Evolutionary conservation across 1,284 basidiomycete species (phyloP), one percentile per base, ranked within the genome.

Genomic region (Moesziomyces parantarcticus): DNA sequence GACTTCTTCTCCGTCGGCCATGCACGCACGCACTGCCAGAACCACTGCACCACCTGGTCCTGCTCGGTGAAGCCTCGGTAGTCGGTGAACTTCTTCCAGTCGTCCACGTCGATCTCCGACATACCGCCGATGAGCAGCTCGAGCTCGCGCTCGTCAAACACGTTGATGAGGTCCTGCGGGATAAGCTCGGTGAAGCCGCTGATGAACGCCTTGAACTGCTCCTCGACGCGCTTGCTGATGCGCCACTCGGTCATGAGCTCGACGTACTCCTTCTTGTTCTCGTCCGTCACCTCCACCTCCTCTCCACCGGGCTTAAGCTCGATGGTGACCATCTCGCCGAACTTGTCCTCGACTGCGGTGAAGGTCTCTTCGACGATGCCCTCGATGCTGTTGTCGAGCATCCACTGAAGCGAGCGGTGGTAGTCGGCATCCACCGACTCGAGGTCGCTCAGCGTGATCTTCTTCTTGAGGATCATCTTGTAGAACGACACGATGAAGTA

Each of bases 401-500:
- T 99, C 97, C 97, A 99, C 45, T 90, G 90, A 75, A 99, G 85
- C 71, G 94, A 94, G 50, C 95, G 89, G 85, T 94, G 91, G 64
- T 98, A 86, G 76, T 83, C 81, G 11, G 82, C 81, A 50, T 83
- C 82, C 42, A 83, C 81, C 52, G 72, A 73, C 67, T 83, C 82
- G 47, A 83, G 70, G 58, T 83, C 82, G 46, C 60, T 62, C 16
- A 83, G 67, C 23, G 78, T 78, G 58, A 83, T 83, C 77, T 82
- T 82, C 70, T 83, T 83, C 70, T 83, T 83, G 49, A 83, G 68
- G 40, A 83, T 93, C 94, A 96, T 97, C 89, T 99, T 99, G 88
- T 99, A 99, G 88, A 99, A 96, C 75, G 92, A 94, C 48, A 94
- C 91, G 70, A 99, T 96, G 84, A 99, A 99, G 88, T 99, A 99